Percentiles rank a stretch among this genome's conserved stretches.
Evolutionary conservation across 1,284 basidiomycete species (phyloP).

Genomic region (Fistulina hepatica): DNA sequence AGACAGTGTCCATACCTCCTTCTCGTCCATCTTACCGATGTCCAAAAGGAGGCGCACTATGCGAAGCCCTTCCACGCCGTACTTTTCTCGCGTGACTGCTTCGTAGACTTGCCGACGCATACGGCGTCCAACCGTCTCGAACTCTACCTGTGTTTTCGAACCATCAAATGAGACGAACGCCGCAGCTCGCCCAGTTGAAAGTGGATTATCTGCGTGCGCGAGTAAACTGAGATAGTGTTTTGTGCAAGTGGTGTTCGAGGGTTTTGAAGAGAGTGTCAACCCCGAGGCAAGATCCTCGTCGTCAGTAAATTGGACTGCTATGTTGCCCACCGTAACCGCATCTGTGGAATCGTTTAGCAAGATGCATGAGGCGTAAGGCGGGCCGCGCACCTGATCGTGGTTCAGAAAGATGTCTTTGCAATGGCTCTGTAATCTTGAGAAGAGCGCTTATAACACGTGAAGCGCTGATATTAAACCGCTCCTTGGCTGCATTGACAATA

Average conservation of each 20-base stretch:
- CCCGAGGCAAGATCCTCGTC: conserved; percentile 46
- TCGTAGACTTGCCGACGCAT: conserved; percentile 70
- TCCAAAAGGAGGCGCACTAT: conserved; percentile 75
- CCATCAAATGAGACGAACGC: conserved; percentile 62
- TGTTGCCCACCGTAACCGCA: conserved; percentile 48
- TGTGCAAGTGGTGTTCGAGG: conserved; percentile 45
- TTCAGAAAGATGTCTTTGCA: conserved; percentile 52
- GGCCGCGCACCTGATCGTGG: conserved; percentile 45
- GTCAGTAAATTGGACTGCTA: conserved; percentile 51
- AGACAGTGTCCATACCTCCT: conserved; percentile 52
- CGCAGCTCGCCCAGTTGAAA: conserved; percentile 49
- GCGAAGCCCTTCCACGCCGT: conserved; percentile 79
- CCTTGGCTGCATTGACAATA: conserved; percentile 61
- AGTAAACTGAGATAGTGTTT: conserved; percentile 73
- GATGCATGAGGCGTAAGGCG: conserved; percentile 1
- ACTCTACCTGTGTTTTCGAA: conserved; percentile 73
- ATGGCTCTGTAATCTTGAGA: conserved; percentile 57
- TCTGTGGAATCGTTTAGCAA: conserved; percentile 29
- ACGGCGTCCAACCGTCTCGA: conserved; percentile 63
- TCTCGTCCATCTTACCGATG: conserved; percentile 95
- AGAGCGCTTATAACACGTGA: conserved; percentile 62
- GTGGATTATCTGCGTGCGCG: conserved; percentile 71
- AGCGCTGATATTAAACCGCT: conserved; percentile 70
- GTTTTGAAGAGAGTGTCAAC: conserved; percentile 46
- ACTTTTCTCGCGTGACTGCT: conserved; percentile 71